These are phyloP conservation scores for Globisporangium alternatum DNA, from an alignment of 352 stramenopile species.

Conservation along the genomic window DNA sequence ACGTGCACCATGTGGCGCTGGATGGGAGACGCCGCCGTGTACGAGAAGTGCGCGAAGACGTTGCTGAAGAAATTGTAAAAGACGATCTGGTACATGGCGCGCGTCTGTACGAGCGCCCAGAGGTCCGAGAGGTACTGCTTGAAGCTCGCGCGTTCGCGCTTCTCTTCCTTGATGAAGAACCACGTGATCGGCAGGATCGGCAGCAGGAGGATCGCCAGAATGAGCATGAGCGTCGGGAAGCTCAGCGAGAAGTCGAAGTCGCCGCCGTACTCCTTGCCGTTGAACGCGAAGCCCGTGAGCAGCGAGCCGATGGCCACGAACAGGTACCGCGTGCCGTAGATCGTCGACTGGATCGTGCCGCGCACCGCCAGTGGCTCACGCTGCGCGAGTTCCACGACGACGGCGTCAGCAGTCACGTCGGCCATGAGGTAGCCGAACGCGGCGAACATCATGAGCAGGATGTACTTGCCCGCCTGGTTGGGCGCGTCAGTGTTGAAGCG, in stretches of 20 bases:
- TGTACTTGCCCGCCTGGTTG: conserved; percentile 35
- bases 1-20: conserved; percentile 24
- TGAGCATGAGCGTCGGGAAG: conserved; percentile 46
- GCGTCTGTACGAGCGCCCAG: conserved; percentile 20
- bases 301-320: conserved; percentile 41
- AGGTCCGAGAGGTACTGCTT: conserved; percentile 34
- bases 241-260: conserved; percentile 46
- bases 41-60: conserved; percentile 32
- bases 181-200: conserved; percentile 42
- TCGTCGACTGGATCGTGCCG: conserved; percentile 50
- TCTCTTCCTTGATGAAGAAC: conserved; percentile 55
- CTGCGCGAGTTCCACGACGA: conserved; percentile 58
- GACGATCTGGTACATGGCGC: conserved; percentile 45
- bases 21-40: conserved; percentile 29
- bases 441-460: conserved; percentile 56
- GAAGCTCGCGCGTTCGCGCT: conserved; percentile 28
- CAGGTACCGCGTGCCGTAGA: conserved; percentile 50
- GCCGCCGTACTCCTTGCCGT: conserved; percentile 47
- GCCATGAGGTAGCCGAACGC: conserved; percentile 52
- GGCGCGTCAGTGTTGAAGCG: conserved; percentile 33
- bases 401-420: conserved; percentile 44
- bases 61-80: conserved; percentile 30
- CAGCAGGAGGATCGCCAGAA: conserved; percentile 30
- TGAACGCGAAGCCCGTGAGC: conserved; percentile 46
- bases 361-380: conserved; percentile 50